Percentiles rank a stretch among this genome's conserved stretches.
These are phyloP conservation scores for Diaporthe vexans DNA, from an alignment of 2,329 filamentous ascomycete species.

Conservation along the genomic window DNA sequence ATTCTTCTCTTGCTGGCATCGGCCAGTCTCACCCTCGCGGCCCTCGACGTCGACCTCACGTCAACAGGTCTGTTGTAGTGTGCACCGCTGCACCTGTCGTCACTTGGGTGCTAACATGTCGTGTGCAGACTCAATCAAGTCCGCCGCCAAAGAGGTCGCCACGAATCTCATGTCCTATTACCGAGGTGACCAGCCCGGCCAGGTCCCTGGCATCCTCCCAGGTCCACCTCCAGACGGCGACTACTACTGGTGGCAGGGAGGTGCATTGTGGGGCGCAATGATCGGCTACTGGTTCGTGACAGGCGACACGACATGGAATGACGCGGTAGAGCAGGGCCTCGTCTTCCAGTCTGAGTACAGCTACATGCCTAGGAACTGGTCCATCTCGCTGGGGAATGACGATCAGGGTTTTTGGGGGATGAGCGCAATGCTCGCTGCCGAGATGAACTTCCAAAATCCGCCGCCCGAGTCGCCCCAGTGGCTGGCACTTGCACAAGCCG, in stretches of 20 bases:
- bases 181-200: conserved; percentile 58
- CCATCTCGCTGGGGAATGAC: conserved; percentile 64
- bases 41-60: conserved; percentile 39
- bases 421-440: conserved; percentile 66
- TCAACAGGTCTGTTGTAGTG: conserved; percentile 39
- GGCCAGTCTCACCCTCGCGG: conserved; percentile 27
- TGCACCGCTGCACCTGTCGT: neutral
- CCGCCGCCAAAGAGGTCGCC: conserved; percentile 55
- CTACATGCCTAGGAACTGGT: conserved; percentile 50
- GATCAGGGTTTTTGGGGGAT: conserved; percentile 78
- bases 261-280: conserved; percentile 72
- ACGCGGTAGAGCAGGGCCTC: conserved; percentile 49
- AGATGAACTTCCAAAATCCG: conserved; percentile 69
- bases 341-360: conserved; percentile 48
- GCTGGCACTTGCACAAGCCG: conserved; percentile 68
- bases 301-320: conserved; percentile 70
- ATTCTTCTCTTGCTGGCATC: conserved; percentile 28
- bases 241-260: conserved; percentile 78
- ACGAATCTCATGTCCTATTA: conserved; percentile 62
- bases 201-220: conserved; percentile 61
- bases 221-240: conserved; percentile 60
- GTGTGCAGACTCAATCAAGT: conserved; percentile 50
- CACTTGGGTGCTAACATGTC: neutral
- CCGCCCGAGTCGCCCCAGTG: conserved; percentile 63
- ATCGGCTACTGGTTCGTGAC: conserved; percentile 77